A percentile compares a stretch with the other conserved stretches of the same genome.
Evolutionary conservation across 352 stramenopile species (phyloP).

Genomic region (Phytophthora fragariaefolia): DNA sequence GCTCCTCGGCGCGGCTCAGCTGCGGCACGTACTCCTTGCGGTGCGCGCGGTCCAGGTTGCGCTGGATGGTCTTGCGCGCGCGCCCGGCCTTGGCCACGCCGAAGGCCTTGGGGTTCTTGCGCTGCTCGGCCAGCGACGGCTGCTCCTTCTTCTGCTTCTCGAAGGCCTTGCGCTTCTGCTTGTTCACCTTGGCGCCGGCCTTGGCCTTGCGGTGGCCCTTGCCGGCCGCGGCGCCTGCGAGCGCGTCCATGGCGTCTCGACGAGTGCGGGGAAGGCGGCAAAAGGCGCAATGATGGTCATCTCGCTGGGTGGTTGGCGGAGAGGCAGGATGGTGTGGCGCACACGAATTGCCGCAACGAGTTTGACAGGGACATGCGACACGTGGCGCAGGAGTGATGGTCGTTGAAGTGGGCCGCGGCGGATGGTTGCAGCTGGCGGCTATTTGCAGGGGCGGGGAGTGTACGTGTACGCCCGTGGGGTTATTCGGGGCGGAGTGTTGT

Average conservation of each 20-base stretch:
- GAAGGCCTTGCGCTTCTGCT: conserved; percentile 94
- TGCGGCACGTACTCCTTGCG: conserved; percentile 98
- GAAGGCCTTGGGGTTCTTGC: conserved; percentile 98
- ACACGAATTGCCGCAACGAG: no score
- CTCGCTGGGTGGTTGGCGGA: conserved; percentile 38
- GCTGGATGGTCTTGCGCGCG: conserved; percentile 96
- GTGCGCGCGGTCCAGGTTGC: conserved; percentile 97
- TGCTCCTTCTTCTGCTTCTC: conserved; percentile 87
- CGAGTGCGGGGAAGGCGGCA: not conserved
- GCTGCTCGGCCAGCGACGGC: conserved; percentile 88
- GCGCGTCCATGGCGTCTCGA: conserved; percentile 41
- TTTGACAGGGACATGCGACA: not conserved
- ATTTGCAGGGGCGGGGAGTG: no score
- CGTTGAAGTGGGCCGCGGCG: conserved; percentile 21
- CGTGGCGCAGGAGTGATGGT: conserved; percentile 1
- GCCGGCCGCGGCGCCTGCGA: conserved; percentile 39
- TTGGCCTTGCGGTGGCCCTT: conserved; percentile 89
- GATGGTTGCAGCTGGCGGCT: no score
- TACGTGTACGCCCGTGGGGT: no score
- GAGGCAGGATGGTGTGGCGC: conserved; percentile 9
- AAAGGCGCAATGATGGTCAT: conserved; percentile 19
- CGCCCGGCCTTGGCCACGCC: conserved; percentile 95
- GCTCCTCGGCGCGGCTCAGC: conserved; percentile 81
- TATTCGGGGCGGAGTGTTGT: no score
- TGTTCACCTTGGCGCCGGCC: conserved; percentile 92